A percentile compares a stretch with the other conserved stretches of the same genome.
These are phyloP conservation scores for Aspergillus sp. DNA, from an alignment of 2,329 filamentous ascomycete genomes.

Conservation along the genomic window DNA sequence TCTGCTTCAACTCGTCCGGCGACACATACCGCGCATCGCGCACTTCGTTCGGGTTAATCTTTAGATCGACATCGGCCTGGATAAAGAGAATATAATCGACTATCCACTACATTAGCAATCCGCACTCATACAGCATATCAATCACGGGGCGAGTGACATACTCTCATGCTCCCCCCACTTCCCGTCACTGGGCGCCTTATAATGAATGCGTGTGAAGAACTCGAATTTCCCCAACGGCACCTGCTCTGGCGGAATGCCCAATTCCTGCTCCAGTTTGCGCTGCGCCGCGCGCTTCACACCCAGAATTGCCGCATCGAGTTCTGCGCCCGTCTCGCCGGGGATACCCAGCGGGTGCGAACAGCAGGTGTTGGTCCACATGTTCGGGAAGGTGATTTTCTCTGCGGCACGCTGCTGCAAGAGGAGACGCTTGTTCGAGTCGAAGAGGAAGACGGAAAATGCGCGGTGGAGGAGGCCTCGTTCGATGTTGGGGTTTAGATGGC, in stretches of 20 bases:
- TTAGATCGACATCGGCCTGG: constrained; percentile 72
- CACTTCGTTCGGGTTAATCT: constrained; percentile 81
- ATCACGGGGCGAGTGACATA: constrained; percentile 41
- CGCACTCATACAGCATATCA: not conserved
- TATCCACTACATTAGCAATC: constrained; percentile 29
- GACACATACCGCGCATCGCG: constrained; percentile 77
- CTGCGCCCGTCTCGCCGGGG: constrained; percentile 79
- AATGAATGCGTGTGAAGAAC: constrained; percentile 95
- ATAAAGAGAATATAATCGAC: constrained; percentile 99
- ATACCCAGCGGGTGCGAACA: constrained; percentile 94
- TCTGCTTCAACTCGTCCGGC: constrained; percentile 69
- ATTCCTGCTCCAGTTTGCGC: constrained; percentile 87
- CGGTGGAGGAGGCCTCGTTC: constrained; percentile 91
- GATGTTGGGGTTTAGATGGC: constrained; percentile 98
- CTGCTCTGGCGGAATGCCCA: constrained; percentile 82
- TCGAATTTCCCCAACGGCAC: constrained; percentile 86
- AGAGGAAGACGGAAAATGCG: constrained; percentile 96
- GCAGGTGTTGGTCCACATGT: constrained; percentile 99
- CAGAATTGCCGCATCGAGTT: constrained; percentile 67
- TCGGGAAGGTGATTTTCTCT: constrained; percentile 98
- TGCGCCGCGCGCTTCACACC: constrained; percentile 89
- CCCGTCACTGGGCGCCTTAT: constrained; percentile 91
- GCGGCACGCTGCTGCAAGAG: constrained; percentile 89
- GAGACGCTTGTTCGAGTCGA: constrained; percentile 85
- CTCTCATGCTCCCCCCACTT: constrained; percentile 99